phyloP scores from a whole-genome alignment of 441 rosid species.

The Aquilaria agallochum region DNA sequence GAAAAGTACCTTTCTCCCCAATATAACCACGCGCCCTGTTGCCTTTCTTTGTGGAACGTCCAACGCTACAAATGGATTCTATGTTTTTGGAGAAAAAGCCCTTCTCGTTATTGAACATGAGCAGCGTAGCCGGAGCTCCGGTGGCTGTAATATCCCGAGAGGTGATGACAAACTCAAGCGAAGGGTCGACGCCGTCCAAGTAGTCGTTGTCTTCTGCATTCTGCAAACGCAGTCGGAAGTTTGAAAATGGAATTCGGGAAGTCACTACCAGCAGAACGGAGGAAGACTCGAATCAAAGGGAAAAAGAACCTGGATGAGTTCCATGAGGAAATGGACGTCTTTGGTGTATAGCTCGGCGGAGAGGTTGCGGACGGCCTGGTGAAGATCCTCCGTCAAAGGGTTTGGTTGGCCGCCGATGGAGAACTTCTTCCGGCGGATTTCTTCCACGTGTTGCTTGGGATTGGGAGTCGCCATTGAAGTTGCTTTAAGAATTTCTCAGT shows the following conservation, averaged over 20 bases:
- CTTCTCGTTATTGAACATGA: conserved; percentile 65
- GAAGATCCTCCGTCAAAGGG: conserved; percentile 48
- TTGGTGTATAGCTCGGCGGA: conserved; percentile 72
- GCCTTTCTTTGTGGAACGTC: conserved; percentile 63
- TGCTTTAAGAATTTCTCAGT: neutral
- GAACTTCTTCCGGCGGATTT: conserved; percentile 33
- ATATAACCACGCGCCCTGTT: conserved; percentile 53
- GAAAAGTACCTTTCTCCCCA: conserved; percentile 71
- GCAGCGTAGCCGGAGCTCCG: conserved; percentile 62
- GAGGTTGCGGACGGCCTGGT: conserved; percentile 51
- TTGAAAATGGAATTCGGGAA: neutral
- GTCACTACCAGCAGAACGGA: no score
- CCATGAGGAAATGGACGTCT: conserved; percentile 69
- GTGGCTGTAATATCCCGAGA: conserved; percentile 60
- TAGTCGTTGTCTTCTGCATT: conserved; percentile 86
- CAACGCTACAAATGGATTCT: conserved; percentile 59
- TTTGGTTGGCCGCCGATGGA: conserved; percentile 55
- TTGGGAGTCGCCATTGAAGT: conserved; percentile 6
- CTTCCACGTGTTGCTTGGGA: conserved; percentile 39
- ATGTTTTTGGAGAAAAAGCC: conserved; percentile 54
- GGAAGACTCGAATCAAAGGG: neutral
- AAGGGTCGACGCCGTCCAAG: conserved; percentile 55
- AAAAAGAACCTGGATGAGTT: conserved; percentile 58
- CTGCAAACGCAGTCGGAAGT: conserved; percentile 21
- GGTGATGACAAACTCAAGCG: conserved; percentile 71